Conservation (phyloP, 2,329 filamentous ascomycete genomes). For the Pseudopithomyces chartarum region DNA sequence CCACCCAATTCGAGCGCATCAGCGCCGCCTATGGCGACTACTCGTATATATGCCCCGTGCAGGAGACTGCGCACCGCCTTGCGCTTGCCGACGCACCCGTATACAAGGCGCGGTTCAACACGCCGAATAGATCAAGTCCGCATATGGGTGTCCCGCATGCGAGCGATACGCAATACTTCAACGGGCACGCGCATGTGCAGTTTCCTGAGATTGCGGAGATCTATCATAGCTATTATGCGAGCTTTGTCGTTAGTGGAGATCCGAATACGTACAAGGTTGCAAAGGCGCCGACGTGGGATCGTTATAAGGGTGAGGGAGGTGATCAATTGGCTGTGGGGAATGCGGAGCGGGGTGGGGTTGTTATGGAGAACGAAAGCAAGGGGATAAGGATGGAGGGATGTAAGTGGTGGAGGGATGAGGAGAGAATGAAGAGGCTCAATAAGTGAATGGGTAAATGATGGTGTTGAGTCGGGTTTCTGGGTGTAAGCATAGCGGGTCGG, state of each 20-base stretch:
- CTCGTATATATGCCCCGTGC: conserved; percentile 42
- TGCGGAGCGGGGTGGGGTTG: conserved; percentile 23
- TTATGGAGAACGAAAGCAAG: conserved; percentile 30
- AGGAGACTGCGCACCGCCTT: conserved; percentile 35
- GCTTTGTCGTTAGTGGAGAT: conserved; percentile 41
- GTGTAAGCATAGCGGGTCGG: too few relatives aligned
- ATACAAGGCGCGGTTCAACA: conserved; percentile 45
- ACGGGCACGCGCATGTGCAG: conserved; percentile 30
- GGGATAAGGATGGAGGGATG: conserved; percentile 38
- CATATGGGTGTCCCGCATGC: conserved; percentile 42
- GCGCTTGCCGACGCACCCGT: conserved; percentile 29
- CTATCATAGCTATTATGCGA: conserved; percentile 43
- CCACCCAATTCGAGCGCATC: conserved; percentile 51
- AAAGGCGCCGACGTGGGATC: conserved; percentile 35
- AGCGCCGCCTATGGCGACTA: conserved; percentile 48
- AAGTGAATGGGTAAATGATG: conserved; percentile 22
- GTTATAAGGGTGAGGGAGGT: conserved; percentile 23
- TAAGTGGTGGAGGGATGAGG: conserved; percentile 40
- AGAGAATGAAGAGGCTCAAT: conserved; percentile 33
- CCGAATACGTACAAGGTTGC: conserved; percentile 34
- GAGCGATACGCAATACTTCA: conserved; percentile 36
- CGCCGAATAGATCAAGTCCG: conserved; percentile 31
- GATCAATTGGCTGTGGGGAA: conserved; percentile 31
- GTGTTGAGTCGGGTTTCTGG: neutral
- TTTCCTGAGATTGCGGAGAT: conserved; percentile 36